Evolutionary conservation across 139 green algal species (phyloP).

Genomic region (Chlorella sorokiniana): DNA sequence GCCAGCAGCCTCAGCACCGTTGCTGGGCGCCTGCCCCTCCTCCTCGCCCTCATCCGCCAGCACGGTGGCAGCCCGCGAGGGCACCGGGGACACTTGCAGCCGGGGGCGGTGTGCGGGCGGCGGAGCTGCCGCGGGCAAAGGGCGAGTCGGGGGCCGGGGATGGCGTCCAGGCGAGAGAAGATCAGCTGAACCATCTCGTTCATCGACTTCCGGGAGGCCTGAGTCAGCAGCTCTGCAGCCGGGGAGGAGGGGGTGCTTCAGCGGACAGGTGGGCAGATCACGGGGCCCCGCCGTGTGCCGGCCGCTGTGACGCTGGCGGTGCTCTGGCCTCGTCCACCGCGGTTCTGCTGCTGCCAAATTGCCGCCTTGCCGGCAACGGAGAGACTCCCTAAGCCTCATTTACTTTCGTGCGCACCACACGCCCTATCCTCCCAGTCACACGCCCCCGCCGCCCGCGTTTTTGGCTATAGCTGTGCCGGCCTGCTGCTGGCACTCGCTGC

Average conservation of each 20-base stretch:
- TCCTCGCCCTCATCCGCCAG: background rate
- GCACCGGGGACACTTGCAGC: constrained; percentile 22
- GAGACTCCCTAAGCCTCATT: no score
- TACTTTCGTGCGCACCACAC: no score
- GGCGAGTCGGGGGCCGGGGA: constrained; percentile 27
- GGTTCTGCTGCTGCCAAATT: no score
- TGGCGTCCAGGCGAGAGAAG: constrained; percentile 56
- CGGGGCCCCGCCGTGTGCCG: no score
- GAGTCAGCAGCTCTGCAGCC: constrained; percentile 65
- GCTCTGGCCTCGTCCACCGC: no score
- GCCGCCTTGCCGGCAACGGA: no score
- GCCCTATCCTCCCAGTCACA: no score
- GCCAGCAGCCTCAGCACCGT: background rate
- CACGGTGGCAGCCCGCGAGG: background rate
- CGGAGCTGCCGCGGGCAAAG: background rate
- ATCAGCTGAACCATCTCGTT: constrained; percentile 62
- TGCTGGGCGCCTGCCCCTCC: background rate
- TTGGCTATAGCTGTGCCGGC: no score
- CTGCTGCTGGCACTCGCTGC: no score
- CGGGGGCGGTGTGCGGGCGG: background rate
- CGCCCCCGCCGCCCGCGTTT: no score
- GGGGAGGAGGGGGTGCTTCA: background rate
- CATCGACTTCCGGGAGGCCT: constrained; percentile 66
- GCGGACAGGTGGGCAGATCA: no score
- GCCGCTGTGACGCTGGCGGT: no score